Conservation (phyloP, 352 stramenopile species). For the Globisporangium abappressorium region DNA sequence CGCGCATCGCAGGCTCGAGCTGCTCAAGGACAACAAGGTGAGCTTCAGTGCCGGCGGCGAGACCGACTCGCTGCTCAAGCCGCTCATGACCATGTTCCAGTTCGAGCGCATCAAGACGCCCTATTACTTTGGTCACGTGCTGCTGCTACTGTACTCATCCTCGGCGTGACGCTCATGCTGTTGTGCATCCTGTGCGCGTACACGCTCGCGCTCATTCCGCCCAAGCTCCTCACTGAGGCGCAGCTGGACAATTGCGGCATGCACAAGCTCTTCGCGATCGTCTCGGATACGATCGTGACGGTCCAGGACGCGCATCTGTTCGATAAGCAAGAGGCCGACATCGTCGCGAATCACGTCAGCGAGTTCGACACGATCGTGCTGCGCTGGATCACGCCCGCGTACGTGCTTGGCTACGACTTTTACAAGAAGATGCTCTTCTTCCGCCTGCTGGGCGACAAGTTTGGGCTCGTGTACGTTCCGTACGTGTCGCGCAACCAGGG, state of each 20-base stretch:
- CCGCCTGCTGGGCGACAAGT: conserved; percentile 52
- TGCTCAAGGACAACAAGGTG: conserved; percentile 28
- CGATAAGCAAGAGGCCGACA: conserved; percentile 22
- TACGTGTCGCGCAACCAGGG: conserved; percentile 64
- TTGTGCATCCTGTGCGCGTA: conserved; percentile 37
- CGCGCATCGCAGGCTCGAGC: conserved; percentile 27
- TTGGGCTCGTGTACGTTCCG: conserved; percentile 63
- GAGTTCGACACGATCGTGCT: conserved; percentile 68
- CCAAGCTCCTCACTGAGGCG: conserved; percentile 37
- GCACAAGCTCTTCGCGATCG: conserved; percentile 30
- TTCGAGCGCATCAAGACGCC: conserved; percentile 63
- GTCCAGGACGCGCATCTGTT: conserved; percentile 42
- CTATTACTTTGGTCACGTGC: conserved; percentile 30
- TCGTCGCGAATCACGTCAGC: conserved; percentile 73
- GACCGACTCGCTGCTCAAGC: conserved; percentile 32
- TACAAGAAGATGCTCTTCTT: conserved; percentile 81
- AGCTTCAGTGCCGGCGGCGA: conserved; percentile 24
- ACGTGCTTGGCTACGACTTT: conserved; percentile 76
- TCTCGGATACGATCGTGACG: conserved; percentile 48
- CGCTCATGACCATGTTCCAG: conserved; percentile 64
- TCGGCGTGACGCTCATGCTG: conserved; percentile 47
- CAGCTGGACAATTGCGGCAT: conserved; percentile 49
- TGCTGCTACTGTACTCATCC: conserved; percentile 57
- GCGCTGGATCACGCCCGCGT: conserved; percentile 34
- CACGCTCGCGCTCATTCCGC: conserved; percentile 40